Base-by-base conservation (phyloP, 345 rosid species). In the Nasturtium officinale region DNA sequence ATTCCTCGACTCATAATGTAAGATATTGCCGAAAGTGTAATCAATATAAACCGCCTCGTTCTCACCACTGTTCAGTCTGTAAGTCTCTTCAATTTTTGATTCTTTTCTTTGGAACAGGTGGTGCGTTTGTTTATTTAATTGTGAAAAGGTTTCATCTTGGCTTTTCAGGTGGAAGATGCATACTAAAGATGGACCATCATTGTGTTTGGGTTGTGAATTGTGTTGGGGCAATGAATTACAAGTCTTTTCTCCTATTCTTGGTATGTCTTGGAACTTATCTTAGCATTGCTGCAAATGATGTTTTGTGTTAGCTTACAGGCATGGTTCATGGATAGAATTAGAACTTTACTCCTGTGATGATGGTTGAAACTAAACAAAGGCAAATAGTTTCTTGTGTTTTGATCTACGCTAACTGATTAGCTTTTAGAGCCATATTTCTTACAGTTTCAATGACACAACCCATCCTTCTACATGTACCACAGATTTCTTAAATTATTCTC, bases 141-240 rank as follows among this genome's bases (percentile, higher is more conserved):
- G 18, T 76, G 60, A 77, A 68, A 54, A 46, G 50, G 21, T 75
- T 65, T 71, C 40, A 52, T 73, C 43, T 86, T 29, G 66, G 61
- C 60, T 9, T 82, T 73, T 69, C 82, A 90, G 97, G 97, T 79
- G 84, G 85, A 56, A 87, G 95, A 75, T 90, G 95, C 72, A 87
- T 90, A 74, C 82, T 89, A 47, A 90, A 90, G 82, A 87, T 90
- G 95, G 95, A 90, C 58, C 95, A 90, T 82, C 97, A 90, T 53
- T 90, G 97, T 80, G 90, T 90, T 45, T 90, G 97, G 97, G 97
- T 90, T 46, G 95, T 90, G 30, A 90, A 90, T 57, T 89, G 92
- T 74, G 95, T 89, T 62, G 97, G 95, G 21, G 97, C 92, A 33
- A 82, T 83, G 78, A 89, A 90, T 66, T 90, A 90, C 82, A 90